These are phyloP conservation scores for Clausena lansium DNA, from an alignment of 345 rosid genomes.

Conservation along the genomic window DNA sequence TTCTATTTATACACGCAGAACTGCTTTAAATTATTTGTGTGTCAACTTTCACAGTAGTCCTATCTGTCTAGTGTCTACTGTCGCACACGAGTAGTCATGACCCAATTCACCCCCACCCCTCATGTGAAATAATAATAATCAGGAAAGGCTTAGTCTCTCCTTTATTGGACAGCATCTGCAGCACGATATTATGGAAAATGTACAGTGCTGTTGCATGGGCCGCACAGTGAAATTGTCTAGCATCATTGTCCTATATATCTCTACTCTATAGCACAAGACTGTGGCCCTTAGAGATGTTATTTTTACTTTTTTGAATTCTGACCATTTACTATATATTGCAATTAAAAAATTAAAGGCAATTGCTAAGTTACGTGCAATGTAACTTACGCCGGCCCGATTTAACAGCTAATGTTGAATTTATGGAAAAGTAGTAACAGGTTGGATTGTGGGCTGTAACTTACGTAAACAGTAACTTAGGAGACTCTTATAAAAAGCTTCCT, in stretches of 20 bases:
- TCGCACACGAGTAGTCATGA: not conserved
- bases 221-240: constrained; percentile 26
- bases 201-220: constrained; percentile 16
- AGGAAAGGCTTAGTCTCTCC: constrained; percentile 8
- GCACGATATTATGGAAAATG: constrained; percentile 25
- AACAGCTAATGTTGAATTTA: too few relatives aligned
- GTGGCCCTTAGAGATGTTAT: too few relatives aligned
- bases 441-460: too few relatives aligned
- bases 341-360: too few relatives aligned
- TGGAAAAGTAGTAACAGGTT: too few relatives aligned
- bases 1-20: constrained; percentile 18
- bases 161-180: constrained; percentile 36
- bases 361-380: too few relatives aligned
- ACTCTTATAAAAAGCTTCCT: too few relatives aligned
- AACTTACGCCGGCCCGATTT: too few relatives aligned
- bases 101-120: constrained; percentile 24
- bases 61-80: constrained; percentile 17
- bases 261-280: constrained; percentile 32
- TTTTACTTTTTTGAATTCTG: too few relatives aligned
- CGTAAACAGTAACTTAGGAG: too few relatives aligned
- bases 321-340: too few relatives aligned
- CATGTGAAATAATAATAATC: constrained; percentile 1
- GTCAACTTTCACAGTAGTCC: constrained; percentile 47
- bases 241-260: constrained; percentile 23
- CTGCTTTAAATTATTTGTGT: constrained; percentile 15